Conservation (phyloP, 495 filamentous ascomycete genomes). For the Xylaria flabelliformis region DNA sequence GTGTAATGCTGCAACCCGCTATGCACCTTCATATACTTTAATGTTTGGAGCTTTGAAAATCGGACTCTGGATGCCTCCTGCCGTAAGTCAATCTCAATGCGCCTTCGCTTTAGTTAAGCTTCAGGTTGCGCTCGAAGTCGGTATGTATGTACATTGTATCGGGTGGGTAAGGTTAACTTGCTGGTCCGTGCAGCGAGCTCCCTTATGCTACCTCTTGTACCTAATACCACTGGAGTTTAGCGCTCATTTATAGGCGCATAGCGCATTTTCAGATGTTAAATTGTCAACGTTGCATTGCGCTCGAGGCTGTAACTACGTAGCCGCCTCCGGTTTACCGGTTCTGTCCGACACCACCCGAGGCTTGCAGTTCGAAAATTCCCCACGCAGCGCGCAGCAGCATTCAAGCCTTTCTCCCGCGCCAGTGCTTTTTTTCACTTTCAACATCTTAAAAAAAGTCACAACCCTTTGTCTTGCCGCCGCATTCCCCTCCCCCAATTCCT, state of each 20-base stretch:
- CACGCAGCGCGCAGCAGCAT: slow-evolving; percentile 21
- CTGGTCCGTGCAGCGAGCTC: slow-evolving; percentile 4
- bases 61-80: not conserved
- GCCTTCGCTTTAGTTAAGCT: not conserved
- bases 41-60: not conserved
- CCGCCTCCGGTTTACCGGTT: slow-evolving; percentile 10
- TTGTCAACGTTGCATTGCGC: slow-evolving; percentile 22
- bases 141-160: not conserved
- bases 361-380: slow-evolving; percentile 23
- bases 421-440: slow-evolving; percentile 23
- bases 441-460: slow-evolving; percentile 7
- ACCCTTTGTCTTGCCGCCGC: slow-evolving; percentile 35
- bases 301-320: not conserved
- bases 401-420: slow-evolving; percentile 22
- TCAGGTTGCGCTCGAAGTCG: not conserved
- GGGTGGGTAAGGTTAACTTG: not conserved
- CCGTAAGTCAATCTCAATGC: not conserved
- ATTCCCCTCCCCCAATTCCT: slow-evolving; percentile 31
- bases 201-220: not conserved
- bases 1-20: not conserved
- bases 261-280: slow-evolving; percentile 41
- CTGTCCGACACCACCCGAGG: slow-evolving; percentile 38
- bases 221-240: not conserved
- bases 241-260: slow-evolving; percentile 25
- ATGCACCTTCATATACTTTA: too few relatives aligned